Conservation (phyloP, 2,329 filamentous ascomycete species). For the Microcyclospora tardicrescens region DNA sequence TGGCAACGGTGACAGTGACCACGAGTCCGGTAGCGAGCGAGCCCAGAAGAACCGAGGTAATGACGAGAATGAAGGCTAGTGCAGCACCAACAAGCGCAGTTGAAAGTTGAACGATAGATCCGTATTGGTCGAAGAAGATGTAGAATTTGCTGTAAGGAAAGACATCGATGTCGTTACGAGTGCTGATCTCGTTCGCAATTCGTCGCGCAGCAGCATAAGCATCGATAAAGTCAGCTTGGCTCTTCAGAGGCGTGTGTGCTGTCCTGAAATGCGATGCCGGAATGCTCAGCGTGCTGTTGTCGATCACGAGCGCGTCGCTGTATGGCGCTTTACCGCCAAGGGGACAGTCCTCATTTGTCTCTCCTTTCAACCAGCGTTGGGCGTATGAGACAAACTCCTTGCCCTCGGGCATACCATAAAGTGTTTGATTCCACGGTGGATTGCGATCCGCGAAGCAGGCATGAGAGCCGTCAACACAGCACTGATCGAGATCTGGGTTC, state of each 20-base stretch:
- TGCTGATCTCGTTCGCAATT: constrained; percentile 64
- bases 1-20: constrained; percentile 74
- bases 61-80: constrained; percentile 69
- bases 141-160: constrained; percentile 98
- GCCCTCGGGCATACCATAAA: constrained; percentile 84
- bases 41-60: constrained; percentile 70
- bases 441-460: constrained; percentile 67
- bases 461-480: constrained; percentile 49
- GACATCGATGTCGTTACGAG: constrained; percentile 65
- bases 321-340: constrained; percentile 83
- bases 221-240: constrained; percentile 82
- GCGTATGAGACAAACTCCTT: constrained; percentile 83
- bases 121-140: constrained; percentile 98
- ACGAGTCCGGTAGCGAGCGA: constrained; percentile 69
- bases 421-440: constrained; percentile 77
- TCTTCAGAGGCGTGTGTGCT: constrained; percentile 72
- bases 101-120: constrained; percentile 68
- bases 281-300: constrained; percentile 52
- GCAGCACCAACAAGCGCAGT: constrained; percentile 69
- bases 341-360: constrained; percentile 73
- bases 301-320: constrained; percentile 67
- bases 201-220: constrained; percentile 82
- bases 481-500: constrained; percentile 67
- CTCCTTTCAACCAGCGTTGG: constrained; percentile 65
- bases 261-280: constrained; percentile 85